Evolutionary conservation across 768 basidiomycete genomes (phyloP).

Genomic region (Calocybe cyanea): DNA sequence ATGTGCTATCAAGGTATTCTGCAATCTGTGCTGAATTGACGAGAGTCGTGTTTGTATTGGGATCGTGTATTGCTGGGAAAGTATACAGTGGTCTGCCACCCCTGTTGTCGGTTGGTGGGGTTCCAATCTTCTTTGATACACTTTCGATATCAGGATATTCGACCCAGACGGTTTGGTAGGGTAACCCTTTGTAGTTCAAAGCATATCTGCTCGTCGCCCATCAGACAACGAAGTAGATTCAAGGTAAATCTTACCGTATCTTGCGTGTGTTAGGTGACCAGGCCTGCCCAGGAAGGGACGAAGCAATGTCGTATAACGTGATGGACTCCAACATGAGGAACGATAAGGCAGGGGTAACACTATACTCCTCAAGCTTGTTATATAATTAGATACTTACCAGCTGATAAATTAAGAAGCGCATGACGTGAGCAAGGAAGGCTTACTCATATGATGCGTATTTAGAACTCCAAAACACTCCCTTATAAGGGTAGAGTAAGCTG

Average conservation of each 20-base stretch:
- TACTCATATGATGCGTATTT: too few species aligned
- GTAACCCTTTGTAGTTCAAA: slow-evolving; percentile 23
- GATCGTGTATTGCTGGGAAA: slow-evolving; percentile 34
- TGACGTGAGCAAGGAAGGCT: too few species aligned
- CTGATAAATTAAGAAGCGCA: too few species aligned
- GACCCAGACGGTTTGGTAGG: slow-evolving; percentile 32
- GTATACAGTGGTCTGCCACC: slow-evolving; percentile 21
- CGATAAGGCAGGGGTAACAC: too few species aligned
- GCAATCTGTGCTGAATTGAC: slow-evolving; percentile 34
- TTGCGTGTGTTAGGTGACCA: slow-evolving; percentile 48
- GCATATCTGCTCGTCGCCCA: slow-evolving; percentile 6
- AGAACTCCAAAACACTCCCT: too few species aligned
- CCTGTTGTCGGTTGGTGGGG: slow-evolving; percentile 17
- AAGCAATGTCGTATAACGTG: slow-evolving; percentile 42
- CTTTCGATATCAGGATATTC: slow-evolving; percentile 32
- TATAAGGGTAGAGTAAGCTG: too few species aligned
- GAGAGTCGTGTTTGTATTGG: slow-evolving; percentile 23
- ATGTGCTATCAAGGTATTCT: slow-evolving; percentile 34
- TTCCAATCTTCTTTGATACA: slow-evolving; percentile 25
- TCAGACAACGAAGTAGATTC: neutral
- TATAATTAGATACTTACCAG: too few species aligned
- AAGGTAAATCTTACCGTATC: slow-evolving; percentile 25
- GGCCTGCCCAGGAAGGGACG: slow-evolving; percentile 21
- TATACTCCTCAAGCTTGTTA: too few species aligned
- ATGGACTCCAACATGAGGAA: too few species aligned